Base-by-base conservation (phyloP, 176 grass and related monocot species). In the Olyra latifolia region DNA sequence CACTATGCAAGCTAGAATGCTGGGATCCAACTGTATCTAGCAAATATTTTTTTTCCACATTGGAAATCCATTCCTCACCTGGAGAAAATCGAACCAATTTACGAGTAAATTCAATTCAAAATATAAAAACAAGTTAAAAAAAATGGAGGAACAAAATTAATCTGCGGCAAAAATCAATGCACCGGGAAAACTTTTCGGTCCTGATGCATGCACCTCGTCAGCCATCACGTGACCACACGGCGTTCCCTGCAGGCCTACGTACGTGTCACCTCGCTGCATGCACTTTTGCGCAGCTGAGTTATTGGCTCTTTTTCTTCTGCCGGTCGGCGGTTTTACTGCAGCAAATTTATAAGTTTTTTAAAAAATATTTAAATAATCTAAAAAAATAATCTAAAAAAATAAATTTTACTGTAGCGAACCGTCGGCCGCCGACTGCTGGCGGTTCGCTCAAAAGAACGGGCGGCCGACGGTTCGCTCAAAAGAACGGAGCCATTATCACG, bases 221-320 rank as follows among this genome's bases (percentile, higher is more conserved):
- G 46, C 10, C 44, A 7, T 47, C 8, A 44, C 6, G 15, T 52
- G 46, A 53, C 1, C 41, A 62, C 47, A 79, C 48, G 46, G 7
- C 42, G 27, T 6, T 25, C 60, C 16, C 58, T 20, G 42, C 58
- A 22, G 17, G 29, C 24, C 13, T 45, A 66, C 61, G 46, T 66
- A 66, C 62, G 62, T 79, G 77, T 67, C 62, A 68, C 8, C 62
- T 68, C 11, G 50, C 50, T n/a, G 76, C 10, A 27, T 15, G 50
- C 43, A 48, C 67, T 44, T 17, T 48, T 49, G 68, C 12, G 40
- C 55, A 61, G 39, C 54, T 28, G 53, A 75, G 41, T n/a, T n/a
- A n/a, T n/a, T n/a, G n/a, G n/a, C n/a, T n/a, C n/a, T n/a, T n/a
- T n/a, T n/a, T n/a, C n/a, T n/a, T n/a, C n/a, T n/a, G n/a, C n/a